These are phyloP conservation scores for Diospyros kaki DNA, from an alignment of 148 eudicot genomes.

Conservation along the genomic window DNA sequence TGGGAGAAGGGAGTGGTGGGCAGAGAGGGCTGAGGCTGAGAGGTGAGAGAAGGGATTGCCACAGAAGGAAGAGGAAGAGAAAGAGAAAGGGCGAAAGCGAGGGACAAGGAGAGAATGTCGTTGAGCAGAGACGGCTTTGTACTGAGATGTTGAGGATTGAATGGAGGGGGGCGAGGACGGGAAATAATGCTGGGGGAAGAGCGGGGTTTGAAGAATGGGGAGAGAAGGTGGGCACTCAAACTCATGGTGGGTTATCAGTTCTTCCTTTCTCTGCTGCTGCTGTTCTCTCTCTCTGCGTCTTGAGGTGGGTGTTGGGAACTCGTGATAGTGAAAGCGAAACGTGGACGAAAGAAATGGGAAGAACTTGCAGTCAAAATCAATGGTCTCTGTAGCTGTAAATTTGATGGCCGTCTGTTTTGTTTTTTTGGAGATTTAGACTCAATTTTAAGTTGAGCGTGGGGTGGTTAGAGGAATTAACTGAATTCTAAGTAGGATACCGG, in stretches of 20 bases:
- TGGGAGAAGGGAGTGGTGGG: constrained; percentile 88
- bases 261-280: too few species aligned
- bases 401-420: too few species aligned
- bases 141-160: constrained; percentile 1
- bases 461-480: too few species aligned
- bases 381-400: too few species aligned
- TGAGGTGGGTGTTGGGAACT: too few species aligned
- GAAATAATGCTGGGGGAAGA: constrained; percentile 10
- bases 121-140: constrained; percentile 27
- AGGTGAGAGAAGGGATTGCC: constrained; percentile 61
- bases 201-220: constrained; percentile 18
- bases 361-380: too few species aligned
- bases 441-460: too few species aligned
- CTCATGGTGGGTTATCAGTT: constrained; percentile 15
- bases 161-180: not conserved
- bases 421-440: too few species aligned
- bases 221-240: constrained; percentile 23
- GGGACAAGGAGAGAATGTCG: constrained; percentile 50
- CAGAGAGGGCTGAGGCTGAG: constrained; percentile 40
- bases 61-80: constrained; percentile 54
- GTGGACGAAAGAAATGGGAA: too few species aligned
- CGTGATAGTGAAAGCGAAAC: too few species aligned
- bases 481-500: too few species aligned
- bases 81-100: constrained; percentile 52
- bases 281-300: too few species aligned